Base-by-base conservation (phyloP, 768 basidiomycete genomes). In the Trametes sanguinea region DNA sequence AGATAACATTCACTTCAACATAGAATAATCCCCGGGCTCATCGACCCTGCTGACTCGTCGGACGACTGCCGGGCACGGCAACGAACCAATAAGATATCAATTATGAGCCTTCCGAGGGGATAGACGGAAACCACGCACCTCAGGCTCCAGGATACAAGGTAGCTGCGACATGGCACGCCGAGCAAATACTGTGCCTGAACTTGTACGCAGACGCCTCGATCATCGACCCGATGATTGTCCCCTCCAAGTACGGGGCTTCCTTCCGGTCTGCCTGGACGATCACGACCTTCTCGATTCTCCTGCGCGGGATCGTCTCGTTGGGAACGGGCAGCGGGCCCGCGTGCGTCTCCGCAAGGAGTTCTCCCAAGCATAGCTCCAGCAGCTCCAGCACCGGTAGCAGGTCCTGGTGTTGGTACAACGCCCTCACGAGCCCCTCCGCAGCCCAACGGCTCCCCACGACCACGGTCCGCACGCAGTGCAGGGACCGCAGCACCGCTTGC, bases 131-230 rank as follows among this genome's bases (percentile, higher is more conserved):
- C 22, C 22, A 22, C 22, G 22, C 22, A 22, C 22, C 22, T 22
- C 22, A 22, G 22, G 22, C 22, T 22, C 22, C 22, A 22, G 22
- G 22, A 22, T 1, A 22, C 22, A 1, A 22, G 22, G 22, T 22
- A 22, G 22, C 22, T 22, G 22, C 22, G 13, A 57, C 39, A 42
- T 57, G 56, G 56, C 56, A 57, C 37, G 56, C 56, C 35, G 56
- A 48, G 30, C 56, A 57, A 4, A 22, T 32, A 27, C 56, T 57
- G 27, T 50, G 39, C 47, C 16, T 48, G 56, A 57, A 57, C 22
- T 30, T 27, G 17, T 50, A 57, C 14, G 16, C 33, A 29, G 14
- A 16, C 27, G 56, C 35, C 11, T 14, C 6, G 4, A 57, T 16
- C 56, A 57, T 57, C 10, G 56, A 57, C 46, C 56, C 56, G 5